Base-by-base conservation (phyloP, 2,329 filamentous ascomycete species). In the Diaporthe sp. region DNA sequence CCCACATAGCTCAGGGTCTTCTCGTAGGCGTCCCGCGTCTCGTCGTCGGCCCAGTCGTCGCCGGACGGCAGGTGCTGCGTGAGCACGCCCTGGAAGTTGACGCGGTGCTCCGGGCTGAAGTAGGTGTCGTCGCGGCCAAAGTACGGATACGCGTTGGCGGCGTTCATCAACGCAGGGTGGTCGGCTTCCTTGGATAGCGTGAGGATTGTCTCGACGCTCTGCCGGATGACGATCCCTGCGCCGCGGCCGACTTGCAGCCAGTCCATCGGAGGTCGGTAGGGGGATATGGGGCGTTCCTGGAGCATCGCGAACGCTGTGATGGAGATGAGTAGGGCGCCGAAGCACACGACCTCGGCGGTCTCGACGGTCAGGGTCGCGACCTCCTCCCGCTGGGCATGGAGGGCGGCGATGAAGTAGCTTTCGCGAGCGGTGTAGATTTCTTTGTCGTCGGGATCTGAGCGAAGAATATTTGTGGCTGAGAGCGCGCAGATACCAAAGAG, bases 151-250 rank as follows among this genome's bases (percentile, higher is more conserved):
- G 82, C 83, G 15, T 86, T 78, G 42, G 88, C 86, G 17, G 87
- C 80, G 55, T 83, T 73, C 20, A 88, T 82, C 67, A 87, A 87
- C 1, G 81, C 78, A 0, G 88, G 80, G 4, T 87, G 86, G 68
- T 86, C 86, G 0, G 87, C 57, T 0, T 87, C 87, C 6, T 84
- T 82, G 1, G 87, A 86, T 0, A 88, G 80, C 1, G 82, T 80
- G 6, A 76, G 10, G 37, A 81, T 78, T 22, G 78, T 77, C 6
- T 76, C 70, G 65, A 81, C 70, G 76, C 80, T 81, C 58, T 77
- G 76, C 79, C 80, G 80, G 57, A 82, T 78, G 22, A 82, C 78
- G 10, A 78, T 75, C 17, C 80, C 80, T 0, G 80, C 78, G 47
- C 80, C 81, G 15, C 77, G 76, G 22, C 80, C 80, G 71, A 81